Evolutionary conservation across 2,329 filamentous ascomycete genomes (phyloP), one percentile per base, ranked within the genome.

Genomic region (Colletotrichum costaricense): DNA sequence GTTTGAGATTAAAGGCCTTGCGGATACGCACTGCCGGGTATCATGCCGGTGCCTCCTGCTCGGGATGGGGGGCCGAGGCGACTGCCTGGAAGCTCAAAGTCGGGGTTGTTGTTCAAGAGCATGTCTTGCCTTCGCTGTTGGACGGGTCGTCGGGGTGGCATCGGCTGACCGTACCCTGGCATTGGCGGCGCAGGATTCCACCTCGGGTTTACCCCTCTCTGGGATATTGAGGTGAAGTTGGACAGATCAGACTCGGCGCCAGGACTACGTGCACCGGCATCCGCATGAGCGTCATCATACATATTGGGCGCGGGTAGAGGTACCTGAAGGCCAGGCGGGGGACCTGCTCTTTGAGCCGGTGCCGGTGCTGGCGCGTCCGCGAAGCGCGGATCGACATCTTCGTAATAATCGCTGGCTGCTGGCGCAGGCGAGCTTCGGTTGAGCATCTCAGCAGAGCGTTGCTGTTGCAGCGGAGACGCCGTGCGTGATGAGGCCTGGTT

Each of bases 351-450:
- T 33, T 56, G 52, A 60, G 56, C 63, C 28, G 62, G 63, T 24
- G 54, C 69, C 22, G 58, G 54, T 38, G 69, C 46, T 33, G 70
- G 59, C 11, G 67, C 66, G 24, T 73, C 71, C 42, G 91, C 93
- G 79, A 98, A 98, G 69, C 92, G 93, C 57, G 96, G 95, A 76
- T 98, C 95, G 14, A 98, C 91, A 81, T 98, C 96, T 86, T 98
- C 97, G 80, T 97, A 97, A 83, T 98, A 98, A 75, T 89, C 84
- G 77, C 79, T 84, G 62, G 78, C 80, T 54, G 78, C 78, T 19
- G 82, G 80, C 38, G 83, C 33, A n/a, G 74, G 82, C 54, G 79
- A 80, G 57, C 80, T 81, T 64, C 78, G 79, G 58, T 76, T 80
- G 55, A 82, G 78, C 38, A 83, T 78, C 72, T 87, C 84, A 68